Evolutionary conservation across 345 rosid genomes (phyloP).

Genomic region (Ceriops decandra): DNA sequence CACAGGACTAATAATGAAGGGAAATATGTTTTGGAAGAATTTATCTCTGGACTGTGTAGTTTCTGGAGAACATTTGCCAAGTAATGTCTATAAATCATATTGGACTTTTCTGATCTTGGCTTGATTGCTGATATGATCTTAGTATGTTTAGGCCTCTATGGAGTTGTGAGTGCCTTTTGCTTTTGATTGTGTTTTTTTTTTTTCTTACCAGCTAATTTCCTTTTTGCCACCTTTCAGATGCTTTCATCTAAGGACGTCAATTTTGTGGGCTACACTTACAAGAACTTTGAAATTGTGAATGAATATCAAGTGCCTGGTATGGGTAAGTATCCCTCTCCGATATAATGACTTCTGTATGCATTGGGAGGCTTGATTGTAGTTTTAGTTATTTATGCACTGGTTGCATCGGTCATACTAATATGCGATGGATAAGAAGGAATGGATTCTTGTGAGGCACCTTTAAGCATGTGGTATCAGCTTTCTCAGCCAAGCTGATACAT

Average conservation of each 20-base stretch:
- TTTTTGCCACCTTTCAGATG: slow-evolving; percentile 44
- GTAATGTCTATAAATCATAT: neutral
- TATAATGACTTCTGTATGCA: neutral
- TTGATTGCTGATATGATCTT: neutral
- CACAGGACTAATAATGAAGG: neutral
- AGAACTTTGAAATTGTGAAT: slow-evolving; percentile 79
- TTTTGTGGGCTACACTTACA: slow-evolving; percentile 79
- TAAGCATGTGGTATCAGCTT: neutral
- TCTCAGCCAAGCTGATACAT: too few species aligned
- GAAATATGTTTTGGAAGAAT: neutral
- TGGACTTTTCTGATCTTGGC: neutral
- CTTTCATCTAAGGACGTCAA: slow-evolving; percentile 75
- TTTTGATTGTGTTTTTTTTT: neutral
- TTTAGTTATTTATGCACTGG: neutral
- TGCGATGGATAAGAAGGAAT: neutral
- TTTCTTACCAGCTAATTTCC: neutral
- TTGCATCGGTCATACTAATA: neutral
- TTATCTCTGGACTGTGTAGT: neutral
- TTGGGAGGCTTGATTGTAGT: neutral
- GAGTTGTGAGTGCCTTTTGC: neutral
- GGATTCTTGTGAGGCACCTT: neutral
- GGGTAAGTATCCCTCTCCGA: slow-evolving; percentile 35
- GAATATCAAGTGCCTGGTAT: slow-evolving; percentile 84
- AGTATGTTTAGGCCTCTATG: neutral
- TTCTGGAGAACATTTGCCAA: neutral